Evolutionary conservation across 306 rosid species (phyloP), one percentile per base, ranked within the genome.

Genomic region (Cucurbita pepo): DNA sequence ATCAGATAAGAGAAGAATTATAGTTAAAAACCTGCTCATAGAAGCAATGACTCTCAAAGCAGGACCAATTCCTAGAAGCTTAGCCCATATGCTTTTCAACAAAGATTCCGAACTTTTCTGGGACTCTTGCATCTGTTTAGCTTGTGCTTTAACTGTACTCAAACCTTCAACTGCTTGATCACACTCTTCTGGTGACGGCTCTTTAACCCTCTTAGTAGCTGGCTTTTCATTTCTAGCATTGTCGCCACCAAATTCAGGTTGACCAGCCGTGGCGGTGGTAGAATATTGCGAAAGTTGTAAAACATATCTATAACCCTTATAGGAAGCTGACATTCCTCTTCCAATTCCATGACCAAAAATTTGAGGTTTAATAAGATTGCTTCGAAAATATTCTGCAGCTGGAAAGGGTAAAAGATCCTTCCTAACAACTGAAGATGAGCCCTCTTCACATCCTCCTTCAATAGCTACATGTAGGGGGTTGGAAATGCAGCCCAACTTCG

Each of bases 91-190:
- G 56, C 83, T 81, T 77, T 75, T 82, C 80, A 87, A 51, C 43
- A 85, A 19, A 41, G 84, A 83, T 58, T 83, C 82, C 66, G 77
- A 71, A 4, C 40, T 79, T 70, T 77, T 90, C 4, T 76, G 85
- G 44, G 95, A 70, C 12, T 85, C 97, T 58, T 84, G 94, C 61
- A 85, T 73, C 54, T 87, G 86, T 72, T 87, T 90, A 12, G 98
- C 96, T 85, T 88, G 84, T 3, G 98, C 98, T 77, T 94, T 94
- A 15, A 83, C 98, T 2, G 84, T 80, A 74, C 88, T 94, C 73
- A 94, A 83, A 3, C 97, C 97, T 76, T 83, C 95, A 25, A 94
- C 97, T 8, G 98, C 98, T 62, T 90, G 87, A 84, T 94, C 98
- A 54, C 98, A 94, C 48, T 90, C 98, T 81, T 94, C 97, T 0